Base-by-base conservation (phyloP, 2,329 filamentous ascomycete genomes). In the Nemania bipapillata region DNA sequence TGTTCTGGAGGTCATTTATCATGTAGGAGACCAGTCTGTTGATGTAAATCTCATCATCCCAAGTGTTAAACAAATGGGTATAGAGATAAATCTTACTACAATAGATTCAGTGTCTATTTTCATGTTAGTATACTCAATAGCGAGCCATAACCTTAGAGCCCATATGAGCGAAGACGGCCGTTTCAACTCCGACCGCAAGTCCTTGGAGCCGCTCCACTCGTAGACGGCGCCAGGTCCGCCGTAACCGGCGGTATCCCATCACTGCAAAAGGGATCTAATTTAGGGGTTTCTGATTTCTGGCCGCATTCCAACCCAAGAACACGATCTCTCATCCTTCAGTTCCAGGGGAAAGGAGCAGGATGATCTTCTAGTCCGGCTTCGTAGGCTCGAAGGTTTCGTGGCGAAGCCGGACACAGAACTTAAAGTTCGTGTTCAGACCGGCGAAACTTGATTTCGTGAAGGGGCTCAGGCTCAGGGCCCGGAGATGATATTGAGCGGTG, bases 141-240 rank as follows among this genome's bases (percentile, higher is more conserved):
- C 52, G 11, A 45, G 30, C 42, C 28, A 26, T 30, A 57, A 50
- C n/a, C 37, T 45, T 4, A 42, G 52, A 20, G 42, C 52, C 24
- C 32, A n/a, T 17, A 11, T 32, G 3, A 22, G 26, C 11, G 52
- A 57, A 56, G 57, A 37, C 5, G 59, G 49, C 24, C n/a, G n/a
- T 30, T 28, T 3, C 8, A 47, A 35, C 15, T n/a, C 64, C 22
- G 11, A 52, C 57, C 37, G 64, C 58, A 24, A 66, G 59, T 53
- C 64, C 64, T 22, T 60, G 53, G 58, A 66, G 64, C 47, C 63
- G 58, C 35, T 66, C 57, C 35, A 53, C 64, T 11, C 63, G 64
- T 20, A 28, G 64, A 17, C 45, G 53, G 28, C 59, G 59, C 2
- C 63, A 66, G 22, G 54, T 66, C 17, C 58, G 64, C 20, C 63